Evolutionary conservation across 176 grass and related monocot species (phyloP).

Genomic region (Musa itinerans): DNA sequence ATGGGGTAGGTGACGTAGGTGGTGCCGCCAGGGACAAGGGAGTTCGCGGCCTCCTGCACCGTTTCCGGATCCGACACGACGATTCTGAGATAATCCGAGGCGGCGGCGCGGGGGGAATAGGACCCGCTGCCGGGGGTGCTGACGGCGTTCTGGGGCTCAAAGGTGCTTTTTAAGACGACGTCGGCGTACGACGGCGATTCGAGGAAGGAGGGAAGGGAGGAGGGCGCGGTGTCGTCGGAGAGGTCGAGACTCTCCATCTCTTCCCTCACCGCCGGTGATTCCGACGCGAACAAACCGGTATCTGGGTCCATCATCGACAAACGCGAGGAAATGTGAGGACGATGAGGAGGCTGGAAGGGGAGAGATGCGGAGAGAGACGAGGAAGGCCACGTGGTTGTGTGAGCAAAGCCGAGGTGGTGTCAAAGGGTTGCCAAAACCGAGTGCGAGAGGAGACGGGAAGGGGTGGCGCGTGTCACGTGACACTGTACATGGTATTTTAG

Average conservation of each 20-base stretch:
- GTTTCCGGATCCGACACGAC: slow-evolving; percentile 59
- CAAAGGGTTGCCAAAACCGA: too few relatives aligned
- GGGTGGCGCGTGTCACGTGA: too few relatives aligned
- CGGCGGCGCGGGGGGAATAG: slow-evolving; percentile 8
- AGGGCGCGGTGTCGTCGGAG: slow-evolving; percentile 15
- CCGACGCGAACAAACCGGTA: not conserved
- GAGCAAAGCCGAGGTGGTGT: too few relatives aligned
- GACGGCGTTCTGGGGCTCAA: slow-evolving; percentile 31
- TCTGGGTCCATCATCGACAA: not conserved
- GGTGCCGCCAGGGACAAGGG: slow-evolving; percentile 39
- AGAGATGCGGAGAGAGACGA: not conserved
- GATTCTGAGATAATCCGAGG: slow-evolving; percentile 55
- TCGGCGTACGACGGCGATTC: slow-evolving; percentile 91
- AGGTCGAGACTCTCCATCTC: slow-evolving; percentile 20
- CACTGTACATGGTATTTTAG: too few relatives aligned
- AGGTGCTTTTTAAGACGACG: slow-evolving; percentile 37
- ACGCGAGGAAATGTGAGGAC: too few relatives aligned
- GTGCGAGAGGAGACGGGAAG: too few relatives aligned
- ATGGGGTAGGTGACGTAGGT: slow-evolving; percentile 83
- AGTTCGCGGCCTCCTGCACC: slow-evolving; percentile 45
- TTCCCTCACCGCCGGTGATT: not conserved
- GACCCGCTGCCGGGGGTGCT: not conserved
- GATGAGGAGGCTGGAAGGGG: not conserved
- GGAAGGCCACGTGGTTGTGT: not conserved
- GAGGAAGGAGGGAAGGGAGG: slow-evolving; percentile 60